These are phyloP conservation scores for bread wheat (Triticum aestivum) DNA, from an alignment of 176 grass and related monocot genomes.

Conservation along the genomic window IWGSC_CS_RefSeq_v2.1 NC_057807.1:485173128-485173627, in stretches of 20 bases:
- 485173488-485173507: not conserved
- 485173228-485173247: not conserved
- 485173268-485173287: not conserved
- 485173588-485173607: not conserved
- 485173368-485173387: not conserved
- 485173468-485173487: not conserved
- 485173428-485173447: not conserved
- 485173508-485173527: not conserved
- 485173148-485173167: slow-evolving; percentile 41
- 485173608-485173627: not conserved
- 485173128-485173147: not conserved
- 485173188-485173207: not conserved
- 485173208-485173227: not conserved
- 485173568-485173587: not conserved
- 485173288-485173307: not conserved
- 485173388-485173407: not conserved
- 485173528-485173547: not conserved
- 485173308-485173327: not conserved
- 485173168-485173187: slow-evolving; percentile 36
- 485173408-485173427: not conserved
- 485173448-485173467: not conserved
- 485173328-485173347: not conserved
- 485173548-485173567: not conserved
- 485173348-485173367: not conserved
- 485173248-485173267: not conserved